Conservation (phyloP, 345 rosid genomes). For the Corymbia maculata region DNA sequence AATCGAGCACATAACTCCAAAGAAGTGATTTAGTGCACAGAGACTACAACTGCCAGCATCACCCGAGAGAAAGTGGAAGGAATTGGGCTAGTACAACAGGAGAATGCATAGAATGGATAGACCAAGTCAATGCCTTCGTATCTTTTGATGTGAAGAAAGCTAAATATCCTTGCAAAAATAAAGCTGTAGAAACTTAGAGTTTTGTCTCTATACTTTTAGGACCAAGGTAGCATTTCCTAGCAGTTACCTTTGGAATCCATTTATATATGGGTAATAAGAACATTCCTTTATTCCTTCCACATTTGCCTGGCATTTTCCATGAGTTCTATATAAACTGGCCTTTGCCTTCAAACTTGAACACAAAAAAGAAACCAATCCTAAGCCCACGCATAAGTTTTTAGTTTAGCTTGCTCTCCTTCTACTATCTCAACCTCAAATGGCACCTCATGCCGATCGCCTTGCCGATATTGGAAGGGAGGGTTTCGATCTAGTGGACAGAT, state of each 20-base stretch:
- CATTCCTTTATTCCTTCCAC: background rate
- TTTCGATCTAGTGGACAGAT: background rate
- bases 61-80: background rate
- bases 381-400: background rate
- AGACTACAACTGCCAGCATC: background rate
- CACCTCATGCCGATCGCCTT: background rate
- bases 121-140: background rate
- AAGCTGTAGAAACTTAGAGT: background rate
- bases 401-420: background rate
- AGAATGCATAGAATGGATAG: background rate
- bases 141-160: background rate
- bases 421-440: background rate
- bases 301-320: background rate
- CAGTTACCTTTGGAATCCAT: background rate
- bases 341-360: background rate
- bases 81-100: background rate
- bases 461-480: background rate
- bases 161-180: background rate
- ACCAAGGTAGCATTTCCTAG: background rate
- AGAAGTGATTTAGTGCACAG: background rate
- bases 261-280: background rate
- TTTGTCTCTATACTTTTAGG: background rate
- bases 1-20: background rate
- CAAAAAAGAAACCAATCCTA: background rate
- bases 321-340: background rate